A percentile compares a stretch with the other conserved stretches of the same genome.
These are phyloP conservation scores for Aureobasidium sp. DNA, from an alignment of 2,329 filamentous ascomycete genomes.

Conservation along the genomic window DNA sequence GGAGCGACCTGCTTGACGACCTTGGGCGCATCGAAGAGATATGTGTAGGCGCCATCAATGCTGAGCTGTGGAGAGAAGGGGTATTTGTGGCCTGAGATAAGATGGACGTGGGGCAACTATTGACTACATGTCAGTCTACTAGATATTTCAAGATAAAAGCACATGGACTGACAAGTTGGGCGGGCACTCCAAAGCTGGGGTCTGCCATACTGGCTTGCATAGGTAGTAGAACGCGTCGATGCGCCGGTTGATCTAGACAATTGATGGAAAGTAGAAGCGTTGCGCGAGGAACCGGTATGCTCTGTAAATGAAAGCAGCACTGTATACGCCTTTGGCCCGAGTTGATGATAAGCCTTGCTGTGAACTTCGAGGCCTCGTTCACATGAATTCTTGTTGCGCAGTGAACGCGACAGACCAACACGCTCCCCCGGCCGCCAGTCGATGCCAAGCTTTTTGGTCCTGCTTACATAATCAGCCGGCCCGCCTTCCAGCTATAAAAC, in stretches of 20 bases:
- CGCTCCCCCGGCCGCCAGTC: not conserved
- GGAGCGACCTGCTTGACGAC: constrained; percentile 76
- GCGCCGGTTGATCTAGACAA: not conserved
- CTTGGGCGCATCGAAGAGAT: constrained; percentile 74
- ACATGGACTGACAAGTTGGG: constrained; percentile 30
- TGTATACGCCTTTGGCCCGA: not conserved
- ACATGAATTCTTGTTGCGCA: not conserved
- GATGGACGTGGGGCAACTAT: constrained; percentile 80
- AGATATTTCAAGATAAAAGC: not conserved
- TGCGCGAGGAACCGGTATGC: too few species aligned
- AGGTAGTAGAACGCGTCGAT: constrained; percentile 3
- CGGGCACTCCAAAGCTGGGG: constrained; percentile 40
- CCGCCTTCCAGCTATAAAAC: not conserved
- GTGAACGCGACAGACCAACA: not conserved
- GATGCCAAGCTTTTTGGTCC: not conserved
- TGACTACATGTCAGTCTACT: constrained; percentile 9
- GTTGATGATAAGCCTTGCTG: not conserved
- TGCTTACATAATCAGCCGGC: not conserved
- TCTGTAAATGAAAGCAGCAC: not conserved
- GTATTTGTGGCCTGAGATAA: constrained; percentile 77
- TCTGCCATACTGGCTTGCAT: constrained; percentile 28
- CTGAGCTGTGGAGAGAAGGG: constrained; percentile 63
- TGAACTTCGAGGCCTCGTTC: not conserved
- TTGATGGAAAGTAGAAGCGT: not conserved
- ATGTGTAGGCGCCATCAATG: constrained; percentile 70